These are phyloP conservation scores for Rachicladosporium sp. DNA, from an alignment of 2,329 filamentous ascomycete species.

Conservation along the genomic window DNA sequence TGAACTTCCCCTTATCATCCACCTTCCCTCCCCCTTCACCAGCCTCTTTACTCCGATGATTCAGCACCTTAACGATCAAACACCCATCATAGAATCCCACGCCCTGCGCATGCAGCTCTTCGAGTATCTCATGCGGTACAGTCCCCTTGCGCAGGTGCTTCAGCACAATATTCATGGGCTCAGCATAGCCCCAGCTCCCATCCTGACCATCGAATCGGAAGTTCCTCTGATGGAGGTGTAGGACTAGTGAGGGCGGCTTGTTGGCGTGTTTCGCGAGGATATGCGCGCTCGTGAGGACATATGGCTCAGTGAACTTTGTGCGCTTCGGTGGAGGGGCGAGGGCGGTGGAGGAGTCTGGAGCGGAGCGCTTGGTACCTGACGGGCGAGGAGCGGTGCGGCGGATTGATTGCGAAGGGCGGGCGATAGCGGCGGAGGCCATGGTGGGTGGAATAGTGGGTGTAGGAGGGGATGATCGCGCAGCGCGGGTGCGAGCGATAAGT, in stretches of 20 bases:
- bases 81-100: conserved; percentile 87
- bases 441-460: neutral
- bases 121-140: conserved; percentile 78
- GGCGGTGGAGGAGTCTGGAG: conserved; percentile 13
- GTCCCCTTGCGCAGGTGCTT: conserved; percentile 66
- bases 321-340: conserved; percentile 12
- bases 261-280: conserved; percentile 71
- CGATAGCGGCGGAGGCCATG: conserved; percentile 24
- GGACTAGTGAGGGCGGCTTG: conserved; percentile 65
- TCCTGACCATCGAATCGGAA: conserved; percentile 92
- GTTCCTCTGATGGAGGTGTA: conserved; percentile 75
- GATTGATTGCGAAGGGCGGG: conserved; percentile 27
- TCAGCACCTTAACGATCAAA: conserved; percentile 85
- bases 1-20: conserved; percentile 56
- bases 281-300: conserved; percentile 58
- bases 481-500: no score
- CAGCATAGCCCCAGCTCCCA: conserved; percentile 82
- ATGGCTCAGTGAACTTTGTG: conserved; percentile 20
- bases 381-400: conserved; percentile 29
- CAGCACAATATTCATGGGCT: conserved; percentile 72
- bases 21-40: conserved; percentile 28
- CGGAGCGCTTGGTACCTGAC: conserved; percentile 13
- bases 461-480: no score
- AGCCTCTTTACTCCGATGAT: conserved; percentile 58
- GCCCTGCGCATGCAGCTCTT: conserved; percentile 57